Percentiles rank a stretch among this genome's conserved stretches.
These are phyloP conservation scores for Xylaria flabelliformis DNA, from an alignment of 495 filamentous ascomycete genomes.

Conservation along the genomic window DNA sequence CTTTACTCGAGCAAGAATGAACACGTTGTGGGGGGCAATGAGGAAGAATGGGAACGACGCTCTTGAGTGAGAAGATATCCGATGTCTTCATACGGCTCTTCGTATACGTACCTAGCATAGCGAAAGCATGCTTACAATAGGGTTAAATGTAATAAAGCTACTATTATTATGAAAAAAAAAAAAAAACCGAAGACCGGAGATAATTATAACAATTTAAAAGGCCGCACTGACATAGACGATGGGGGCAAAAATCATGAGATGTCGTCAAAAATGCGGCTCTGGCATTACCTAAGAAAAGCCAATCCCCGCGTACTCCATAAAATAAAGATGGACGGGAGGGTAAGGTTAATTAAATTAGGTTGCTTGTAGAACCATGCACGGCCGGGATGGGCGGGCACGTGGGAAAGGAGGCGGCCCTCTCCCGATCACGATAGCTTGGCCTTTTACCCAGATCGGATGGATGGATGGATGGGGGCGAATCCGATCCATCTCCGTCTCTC, in stretches of 20 bases:
- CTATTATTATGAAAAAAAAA: too few species aligned
- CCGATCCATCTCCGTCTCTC: not conserved
- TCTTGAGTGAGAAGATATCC: not conserved
- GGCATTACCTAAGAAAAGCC: slow-evolving; percentile 16
- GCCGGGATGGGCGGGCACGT: not conserved
- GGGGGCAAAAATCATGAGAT: not conserved
- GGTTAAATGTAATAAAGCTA: not conserved
- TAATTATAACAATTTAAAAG: not conserved
- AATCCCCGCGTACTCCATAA: slow-evolving; percentile 18
- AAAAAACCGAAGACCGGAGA: not conserved
- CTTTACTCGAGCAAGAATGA: not conserved
- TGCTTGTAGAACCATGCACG: not conserved
- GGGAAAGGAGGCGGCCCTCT: not conserved
- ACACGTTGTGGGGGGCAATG: too few species aligned
- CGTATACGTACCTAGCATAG: not conserved
- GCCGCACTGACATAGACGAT: not conserved
- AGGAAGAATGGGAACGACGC: not conserved
- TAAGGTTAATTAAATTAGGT: not conserved
- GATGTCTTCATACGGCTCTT: not conserved
- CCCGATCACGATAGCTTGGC: slow-evolving; percentile 19
- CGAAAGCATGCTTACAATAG: not conserved
- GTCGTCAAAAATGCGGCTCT: slow-evolving; percentile 25
- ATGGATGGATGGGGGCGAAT: not conserved
- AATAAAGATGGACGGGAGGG: slow-evolving; percentile 20
- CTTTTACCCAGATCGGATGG: slow-evolving; percentile 19